phyloP scores from a whole-genome alignment of 2,329 filamentous ascomycete species.

The Seiridium unicorne region DNA sequence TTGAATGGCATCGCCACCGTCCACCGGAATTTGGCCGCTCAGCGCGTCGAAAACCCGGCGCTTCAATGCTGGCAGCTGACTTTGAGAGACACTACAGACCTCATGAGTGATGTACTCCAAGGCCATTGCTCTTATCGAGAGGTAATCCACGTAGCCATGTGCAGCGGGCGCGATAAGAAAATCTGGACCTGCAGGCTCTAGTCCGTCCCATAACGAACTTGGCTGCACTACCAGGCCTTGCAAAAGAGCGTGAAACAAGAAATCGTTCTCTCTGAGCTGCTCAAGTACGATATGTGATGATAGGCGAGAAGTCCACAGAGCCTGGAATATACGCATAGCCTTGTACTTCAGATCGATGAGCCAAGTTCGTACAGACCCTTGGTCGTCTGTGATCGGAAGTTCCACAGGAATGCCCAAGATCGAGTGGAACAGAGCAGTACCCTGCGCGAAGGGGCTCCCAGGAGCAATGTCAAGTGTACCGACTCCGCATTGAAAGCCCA shows the following conservation, averaged over 20 bases:
- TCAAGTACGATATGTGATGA: slow-evolving; percentile 73
- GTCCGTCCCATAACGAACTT: slow-evolving; percentile 71
- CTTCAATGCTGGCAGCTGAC: slow-evolving; percentile 68
- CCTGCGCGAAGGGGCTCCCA: slow-evolving; percentile 68
- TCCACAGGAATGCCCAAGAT: slow-evolving; percentile 71
- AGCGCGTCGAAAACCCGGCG: slow-evolving; percentile 68
- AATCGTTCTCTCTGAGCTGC: slow-evolving; percentile 76
- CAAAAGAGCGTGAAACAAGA: slow-evolving; percentile 75
- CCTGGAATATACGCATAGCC: slow-evolving; percentile 70
- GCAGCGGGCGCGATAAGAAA: slow-evolving; percentile 71
- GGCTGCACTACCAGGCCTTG: slow-evolving; percentile 69
- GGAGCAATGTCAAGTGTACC: slow-evolving; percentile 67
- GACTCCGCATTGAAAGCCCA: slow-evolving; percentile 80
- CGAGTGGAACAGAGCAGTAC: slow-evolving; percentile 79
- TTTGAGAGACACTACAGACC: slow-evolving; percentile 72
- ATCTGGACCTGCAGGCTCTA: slow-evolving; percentile 55
- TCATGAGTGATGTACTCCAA: slow-evolving; percentile 86
- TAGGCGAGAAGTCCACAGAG: slow-evolving; percentile 80
- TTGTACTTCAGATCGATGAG: slow-evolving; percentile 67
- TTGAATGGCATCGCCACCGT: slow-evolving; percentile 62
- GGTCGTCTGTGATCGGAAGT: slow-evolving; percentile 63
- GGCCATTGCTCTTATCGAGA: slow-evolving; percentile 72
- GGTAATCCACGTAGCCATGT: slow-evolving; percentile 70
- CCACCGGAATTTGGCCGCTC: slow-evolving; percentile 70
- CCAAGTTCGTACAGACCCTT: slow-evolving; percentile 61